Base-by-base conservation (phyloP, 495 filamentous ascomycete genomes). In the Penicillium cosmopolitanum region DNA sequence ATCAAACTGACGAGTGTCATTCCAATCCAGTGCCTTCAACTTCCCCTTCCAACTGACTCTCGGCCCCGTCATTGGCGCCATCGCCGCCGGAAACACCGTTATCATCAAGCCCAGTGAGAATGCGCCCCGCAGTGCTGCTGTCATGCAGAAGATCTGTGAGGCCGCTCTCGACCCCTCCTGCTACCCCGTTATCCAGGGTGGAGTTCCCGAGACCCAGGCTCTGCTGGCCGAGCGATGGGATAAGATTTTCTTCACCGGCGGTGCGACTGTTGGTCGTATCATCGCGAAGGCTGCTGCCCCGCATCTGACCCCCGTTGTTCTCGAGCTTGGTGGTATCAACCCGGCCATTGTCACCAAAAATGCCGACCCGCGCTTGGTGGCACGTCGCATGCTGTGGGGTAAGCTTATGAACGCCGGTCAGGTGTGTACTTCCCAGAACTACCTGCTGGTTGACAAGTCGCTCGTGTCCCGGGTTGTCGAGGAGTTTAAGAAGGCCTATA, bases 231-330 rank as follows among this genome's bases (percentile, higher is more conserved):
- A 93, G 74, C 92, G 92, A 66, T 98, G 93, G 92, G 93, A 96
- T 74, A 97, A 96, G 82, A 94, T 98, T 64, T 94, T 96, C 79
- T 98, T 96, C 78, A 98, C 95, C 15, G 95, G 95, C 47, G 84
- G 83, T 61, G 77, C 80, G 11, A 77, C 67, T 36, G 93, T 97
- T 38, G 95, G 90, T 52, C 90, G 81, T 48, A 94, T 98, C 74
- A 86, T 98, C 63, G 85, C 92, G 21, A 91, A 92, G 77, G 95
- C 95, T 61, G 95, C 95, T 5, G 94, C 95, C 40, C 90, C 95
- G 73, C 88, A 91, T 40, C 78, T 98, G 54, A 98, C 95, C 5
- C 95, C 95, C 0, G 89, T 96, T 19, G 81, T 85, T 36, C 84
- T 97, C 55, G 95, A 98, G 76, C 84, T 98, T 52, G 95, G 95